Conservation (phyloP, 768 basidiomycete species). For the Amanita pseudoporphyria region DNA sequence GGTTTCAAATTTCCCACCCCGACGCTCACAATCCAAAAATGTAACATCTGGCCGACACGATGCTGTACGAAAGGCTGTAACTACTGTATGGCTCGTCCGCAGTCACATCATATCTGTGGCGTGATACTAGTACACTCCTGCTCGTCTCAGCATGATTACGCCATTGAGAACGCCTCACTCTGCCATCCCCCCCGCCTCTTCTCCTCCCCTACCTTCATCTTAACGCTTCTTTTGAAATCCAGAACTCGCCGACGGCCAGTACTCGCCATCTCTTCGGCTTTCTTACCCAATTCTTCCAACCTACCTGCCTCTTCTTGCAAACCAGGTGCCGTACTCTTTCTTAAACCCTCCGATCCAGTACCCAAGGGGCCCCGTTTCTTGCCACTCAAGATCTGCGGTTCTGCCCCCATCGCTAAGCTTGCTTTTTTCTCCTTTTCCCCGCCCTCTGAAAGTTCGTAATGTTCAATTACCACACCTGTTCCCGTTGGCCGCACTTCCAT, state of each 20-base stretch:
- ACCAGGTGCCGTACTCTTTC: conserved; percentile 23
- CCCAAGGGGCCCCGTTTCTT: conserved; percentile 62
- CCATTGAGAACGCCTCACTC: conserved; percentile 36
- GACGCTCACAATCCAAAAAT: no score
- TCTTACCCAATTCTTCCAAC: neutral
- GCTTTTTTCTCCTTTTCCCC: conserved; percentile 17
- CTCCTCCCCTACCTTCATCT: conserved; percentile 30
- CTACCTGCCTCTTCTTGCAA: no score
- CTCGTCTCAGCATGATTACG: neutral
- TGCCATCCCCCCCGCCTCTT: conserved; percentile 33
- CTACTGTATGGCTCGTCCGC: no score
- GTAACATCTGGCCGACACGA: no score
- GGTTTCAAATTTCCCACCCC: neutral
- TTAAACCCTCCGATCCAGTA: conserved; percentile 33
- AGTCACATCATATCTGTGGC: no score
- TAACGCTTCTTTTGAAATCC: conserved; percentile 35
- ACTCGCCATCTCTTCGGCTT: conserved; percentile 14
- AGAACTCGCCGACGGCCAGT: conserved; percentile 22
- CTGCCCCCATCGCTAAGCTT: conserved; percentile 57
- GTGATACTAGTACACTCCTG: neutral
- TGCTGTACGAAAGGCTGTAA: no score
- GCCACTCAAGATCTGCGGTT: conserved; percentile 63
- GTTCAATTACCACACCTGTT: conserved; percentile 52
- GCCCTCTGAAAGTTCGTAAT: conserved; percentile 19
- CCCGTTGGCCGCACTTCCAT: conserved; percentile 48